Evolutionary conservation across 305 asterid species (phyloP).

Genomic region (Solanum aculeatissimum): DNA sequence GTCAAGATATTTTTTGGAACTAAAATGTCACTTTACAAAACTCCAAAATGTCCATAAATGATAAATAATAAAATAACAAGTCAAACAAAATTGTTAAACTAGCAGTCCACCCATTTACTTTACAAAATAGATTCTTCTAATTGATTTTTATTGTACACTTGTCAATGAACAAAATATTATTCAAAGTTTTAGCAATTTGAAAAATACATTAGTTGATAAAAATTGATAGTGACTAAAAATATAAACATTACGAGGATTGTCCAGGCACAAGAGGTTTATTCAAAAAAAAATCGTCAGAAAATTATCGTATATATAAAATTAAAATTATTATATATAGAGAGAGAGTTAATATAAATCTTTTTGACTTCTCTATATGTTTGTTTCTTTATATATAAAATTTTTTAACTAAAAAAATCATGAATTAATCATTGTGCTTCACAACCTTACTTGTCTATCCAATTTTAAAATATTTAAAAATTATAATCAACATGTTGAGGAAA

Average conservation of each 20-base stretch:
- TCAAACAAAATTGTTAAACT: background rate
- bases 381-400: background rate
- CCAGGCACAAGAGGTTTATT: background rate
- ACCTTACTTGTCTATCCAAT: background rate
- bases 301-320: no score
- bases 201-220: background rate
- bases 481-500: no score
- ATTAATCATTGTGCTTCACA: no score
- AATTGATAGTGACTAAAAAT: background rate
- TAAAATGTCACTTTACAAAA: background rate
- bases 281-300: background rate
- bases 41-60: background rate
- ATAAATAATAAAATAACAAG: background rate
- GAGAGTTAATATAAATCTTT: background rate
- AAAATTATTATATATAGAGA: no score
- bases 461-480: no score
- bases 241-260: background rate
- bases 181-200: background rate
- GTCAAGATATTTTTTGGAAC: background rate
- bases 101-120: background rate
- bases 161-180: background rate
- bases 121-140: background rate
- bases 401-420: background rate
- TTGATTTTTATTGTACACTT: background rate
- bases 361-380: background rate